phyloP scores from a whole-genome alignment of 129 eudicot genomes.

The Pittosporum tobira region DNA sequence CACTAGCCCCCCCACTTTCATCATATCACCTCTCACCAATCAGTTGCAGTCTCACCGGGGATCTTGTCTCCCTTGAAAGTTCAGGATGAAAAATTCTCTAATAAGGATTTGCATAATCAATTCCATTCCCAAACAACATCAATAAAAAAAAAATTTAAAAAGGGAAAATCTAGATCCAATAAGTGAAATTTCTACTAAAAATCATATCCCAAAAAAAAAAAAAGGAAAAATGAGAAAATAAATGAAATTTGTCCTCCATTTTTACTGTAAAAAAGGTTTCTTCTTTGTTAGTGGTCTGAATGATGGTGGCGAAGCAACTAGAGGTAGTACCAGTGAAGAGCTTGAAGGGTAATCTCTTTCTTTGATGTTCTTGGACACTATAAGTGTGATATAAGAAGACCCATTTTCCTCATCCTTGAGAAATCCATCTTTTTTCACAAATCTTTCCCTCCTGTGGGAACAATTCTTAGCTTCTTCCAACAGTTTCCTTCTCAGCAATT shows the following conservation, averaged over 20 bases:
- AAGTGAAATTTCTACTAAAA: slow-evolving; percentile 20
- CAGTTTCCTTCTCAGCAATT: slow-evolving; percentile 33
- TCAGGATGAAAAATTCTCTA: slow-evolving; percentile 8
- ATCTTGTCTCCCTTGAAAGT: slow-evolving; percentile 25
- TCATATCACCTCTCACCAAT: slow-evolving; percentile 14
- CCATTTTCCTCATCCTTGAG: slow-evolving; percentile 34
- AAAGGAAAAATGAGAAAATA: slow-evolving; percentile 14
- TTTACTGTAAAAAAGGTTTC: slow-evolving; percentile 22
- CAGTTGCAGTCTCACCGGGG: slow-evolving; percentile 24
- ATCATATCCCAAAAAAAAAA: slow-evolving; percentile 20
- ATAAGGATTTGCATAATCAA: slow-evolving; percentile 9
- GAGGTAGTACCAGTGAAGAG: slow-evolving; percentile 56
- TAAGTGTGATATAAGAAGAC: slow-evolving; percentile 39
- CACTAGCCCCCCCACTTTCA: slow-evolving; percentile 16
- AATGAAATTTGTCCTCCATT: slow-evolving; percentile 1
- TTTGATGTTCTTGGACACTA: slow-evolving; percentile 26
- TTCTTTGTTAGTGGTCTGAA: slow-evolving; percentile 29
- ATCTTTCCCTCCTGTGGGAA: not conserved
- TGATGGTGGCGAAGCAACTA: slow-evolving; percentile 46
- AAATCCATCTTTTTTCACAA: slow-evolving; percentile 11
- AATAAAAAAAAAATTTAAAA: not conserved
- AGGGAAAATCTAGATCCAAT: not conserved
- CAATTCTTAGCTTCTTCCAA: slow-evolving; percentile 26
- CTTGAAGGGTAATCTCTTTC: slow-evolving; percentile 35
- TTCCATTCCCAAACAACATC: slow-evolving; percentile 12